Evolutionary conservation across 1,284 basidiomycete species (phyloP).

Genomic region (Pyrrhoderma noxium): DNA sequence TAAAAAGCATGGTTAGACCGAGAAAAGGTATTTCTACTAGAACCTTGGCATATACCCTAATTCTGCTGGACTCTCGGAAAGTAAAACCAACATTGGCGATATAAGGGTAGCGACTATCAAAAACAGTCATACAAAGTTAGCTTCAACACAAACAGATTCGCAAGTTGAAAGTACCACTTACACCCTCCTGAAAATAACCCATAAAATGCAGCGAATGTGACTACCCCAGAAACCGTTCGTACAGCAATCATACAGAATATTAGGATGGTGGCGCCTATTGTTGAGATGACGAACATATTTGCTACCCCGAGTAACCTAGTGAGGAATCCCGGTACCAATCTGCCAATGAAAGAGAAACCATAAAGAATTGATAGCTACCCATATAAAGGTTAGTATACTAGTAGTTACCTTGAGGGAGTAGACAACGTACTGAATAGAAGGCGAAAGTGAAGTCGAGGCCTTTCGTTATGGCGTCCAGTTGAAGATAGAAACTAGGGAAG

Average conservation of each 20-base stretch:
- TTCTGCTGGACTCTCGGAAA: slow-evolving; percentile 5
- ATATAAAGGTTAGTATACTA: too few relatives aligned
- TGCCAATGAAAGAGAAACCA: slow-evolving; percentile 7
- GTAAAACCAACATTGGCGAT: slow-evolving; percentile 7
- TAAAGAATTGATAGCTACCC: slow-evolving; percentile 12
- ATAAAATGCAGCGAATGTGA: slow-evolving; percentile 18
- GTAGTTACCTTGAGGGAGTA: too few relatives aligned
- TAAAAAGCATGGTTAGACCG: not conserved
- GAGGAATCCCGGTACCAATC: slow-evolving; percentile 7
- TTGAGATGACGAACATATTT: slow-evolving; percentile 9
- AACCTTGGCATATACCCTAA: slow-evolving; percentile 1
- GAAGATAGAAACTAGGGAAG: slow-evolving; percentile 17
- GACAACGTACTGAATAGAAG: slow-evolving; percentile 16
- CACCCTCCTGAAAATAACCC: slow-evolving; percentile 22
- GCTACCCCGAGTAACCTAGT: slow-evolving; percentile 4
- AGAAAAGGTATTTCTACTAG: not conserved
- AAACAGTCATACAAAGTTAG: not conserved
- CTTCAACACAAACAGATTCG: not conserved
- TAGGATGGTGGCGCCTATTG: slow-evolving; percentile 14
- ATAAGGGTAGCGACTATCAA: slow-evolving; percentile 3
- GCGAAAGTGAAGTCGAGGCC: slow-evolving; percentile 12
- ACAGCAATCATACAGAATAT: slow-evolving; percentile 23
- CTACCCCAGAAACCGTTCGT: slow-evolving; percentile 10
- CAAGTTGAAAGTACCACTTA: slow-evolving; percentile 5
- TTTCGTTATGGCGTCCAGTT: slow-evolving; percentile 13